These are phyloP conservation scores for Penicillium aurantiogriseum DNA, from an alignment of 2,329 filamentous ascomycete genomes.

Conservation along the genomic window DNA sequence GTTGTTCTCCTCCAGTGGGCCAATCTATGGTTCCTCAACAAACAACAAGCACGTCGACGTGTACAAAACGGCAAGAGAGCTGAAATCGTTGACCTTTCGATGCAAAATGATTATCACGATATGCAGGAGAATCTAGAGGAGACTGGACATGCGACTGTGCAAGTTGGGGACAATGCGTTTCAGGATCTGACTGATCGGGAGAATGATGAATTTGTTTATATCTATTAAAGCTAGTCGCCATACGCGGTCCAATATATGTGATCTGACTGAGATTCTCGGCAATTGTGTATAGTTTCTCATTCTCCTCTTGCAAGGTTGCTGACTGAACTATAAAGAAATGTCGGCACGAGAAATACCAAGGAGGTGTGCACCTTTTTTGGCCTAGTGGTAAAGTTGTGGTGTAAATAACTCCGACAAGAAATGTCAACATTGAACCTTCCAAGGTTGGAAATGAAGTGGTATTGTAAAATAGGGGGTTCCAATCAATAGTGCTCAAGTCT, in stretches of 20 bases:
- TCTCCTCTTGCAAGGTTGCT: background rate
- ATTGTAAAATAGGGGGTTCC: too few relatives aligned
- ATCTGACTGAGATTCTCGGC: background rate
- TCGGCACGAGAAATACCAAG: too few relatives aligned
- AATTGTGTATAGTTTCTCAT: background rate
- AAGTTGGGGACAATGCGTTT: conserved; percentile 53
- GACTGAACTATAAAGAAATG: too few relatives aligned
- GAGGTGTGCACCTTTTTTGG: too few relatives aligned
- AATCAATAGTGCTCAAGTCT: too few relatives aligned
- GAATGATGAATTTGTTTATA: conserved; percentile 68
- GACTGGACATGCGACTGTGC: conserved; percentile 15
- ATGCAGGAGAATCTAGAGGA: conserved; percentile 15
- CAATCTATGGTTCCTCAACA: conserved; percentile 56
- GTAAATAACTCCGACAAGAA: too few relatives aligned
- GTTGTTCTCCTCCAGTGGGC: conserved; percentile 55
- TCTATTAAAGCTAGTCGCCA: conserved; percentile 44
- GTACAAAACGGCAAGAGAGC: conserved; percentile 61
- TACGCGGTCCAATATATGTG: background rate
- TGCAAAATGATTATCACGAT: conserved; percentile 54
- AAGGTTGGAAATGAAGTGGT: too few relatives aligned
- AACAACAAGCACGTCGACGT: conserved; percentile 54
- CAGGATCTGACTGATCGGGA: conserved; percentile 63
- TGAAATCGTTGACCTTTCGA: conserved; percentile 59
- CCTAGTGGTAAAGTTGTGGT: too few relatives aligned
- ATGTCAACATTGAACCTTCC: too few relatives aligned